These are phyloP conservation scores for Fagopyrum homotropicum DNA, from an alignment of 148 eudicot species.

Conservation along the genomic window DNA sequence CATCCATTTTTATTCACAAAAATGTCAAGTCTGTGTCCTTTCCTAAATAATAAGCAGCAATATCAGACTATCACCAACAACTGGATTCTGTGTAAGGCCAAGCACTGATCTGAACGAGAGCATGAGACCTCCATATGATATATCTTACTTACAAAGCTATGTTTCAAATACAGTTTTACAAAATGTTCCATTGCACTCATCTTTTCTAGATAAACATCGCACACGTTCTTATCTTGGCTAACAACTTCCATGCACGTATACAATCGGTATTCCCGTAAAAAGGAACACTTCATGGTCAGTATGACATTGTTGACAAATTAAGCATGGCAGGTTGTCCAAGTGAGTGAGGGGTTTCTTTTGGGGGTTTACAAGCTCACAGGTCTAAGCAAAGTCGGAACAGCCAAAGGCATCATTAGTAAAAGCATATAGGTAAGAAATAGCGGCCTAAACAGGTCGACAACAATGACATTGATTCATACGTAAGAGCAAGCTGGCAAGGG, in stretches of 20 bases:
- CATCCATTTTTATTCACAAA: slow-evolving; percentile 1
- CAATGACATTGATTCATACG: not conserved
- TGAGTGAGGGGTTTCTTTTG: not conserved
- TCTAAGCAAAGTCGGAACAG: not conserved
- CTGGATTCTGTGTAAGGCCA: not conserved
- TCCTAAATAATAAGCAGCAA: not conserved
- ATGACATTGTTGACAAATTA: not conserved
- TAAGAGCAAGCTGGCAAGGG: not conserved
- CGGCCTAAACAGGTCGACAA: not conserved
- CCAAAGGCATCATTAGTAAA: not conserved
- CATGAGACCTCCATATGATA: not conserved
- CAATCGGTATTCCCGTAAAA: not conserved
- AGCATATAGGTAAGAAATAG: not conserved
- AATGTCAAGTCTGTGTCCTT: not conserved
- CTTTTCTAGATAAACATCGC: not conserved
- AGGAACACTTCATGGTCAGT: not conserved
- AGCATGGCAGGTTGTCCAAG: not conserved
- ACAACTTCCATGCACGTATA: not conserved
- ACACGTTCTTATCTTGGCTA: not conserved
- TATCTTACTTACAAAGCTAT: not conserved
- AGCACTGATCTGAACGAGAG: not conserved
- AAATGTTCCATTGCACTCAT: not conserved
- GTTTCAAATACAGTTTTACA: not conserved
- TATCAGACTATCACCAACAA: not conserved
- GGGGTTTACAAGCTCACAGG: not conserved